Evolutionary conservation across 345 rosid genomes (phyloP).

Genomic region (Eucalyptus camaldulensis): DNA sequence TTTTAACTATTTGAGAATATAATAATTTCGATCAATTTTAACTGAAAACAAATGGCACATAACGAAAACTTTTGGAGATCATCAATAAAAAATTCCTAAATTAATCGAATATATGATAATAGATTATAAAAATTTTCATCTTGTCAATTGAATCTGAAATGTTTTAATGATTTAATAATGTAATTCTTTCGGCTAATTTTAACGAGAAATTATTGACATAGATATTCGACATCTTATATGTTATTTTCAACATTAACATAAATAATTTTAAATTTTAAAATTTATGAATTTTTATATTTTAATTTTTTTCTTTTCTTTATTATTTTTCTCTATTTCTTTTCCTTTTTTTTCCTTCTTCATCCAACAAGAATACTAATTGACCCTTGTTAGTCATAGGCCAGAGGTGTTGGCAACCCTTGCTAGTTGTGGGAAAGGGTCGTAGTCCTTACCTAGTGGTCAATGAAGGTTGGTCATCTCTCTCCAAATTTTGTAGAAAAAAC

Average conservation of each 20-base stretch:
- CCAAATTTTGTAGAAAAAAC: background rate
- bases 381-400: background rate
- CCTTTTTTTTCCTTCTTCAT: background rate
- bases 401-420: fast-evolving
- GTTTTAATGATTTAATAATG: background rate
- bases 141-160: too few species aligned
- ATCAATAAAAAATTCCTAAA: background rate
- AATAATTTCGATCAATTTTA: background rate
- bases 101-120: background rate
- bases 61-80: background rate
- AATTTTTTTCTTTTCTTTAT: too few species aligned
- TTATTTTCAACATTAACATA: background rate
- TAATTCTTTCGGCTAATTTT: background rate
- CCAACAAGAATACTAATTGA: fast-evolving
- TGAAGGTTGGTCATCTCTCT: fast-evolving
- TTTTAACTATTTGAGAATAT: background rate
- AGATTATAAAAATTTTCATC: background rate
- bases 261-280: background rate
- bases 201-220: background rate
- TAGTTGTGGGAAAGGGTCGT: background rate
- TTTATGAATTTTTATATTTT: too few species aligned
- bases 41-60: fast-evolving
- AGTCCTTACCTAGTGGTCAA: fast-evolving
- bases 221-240: fast-evolving
- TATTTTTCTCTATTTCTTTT: too few species aligned